Evolutionary conservation across 257 asterid genomes (phyloP).

Genomic region (Avicennia marina): DNA sequence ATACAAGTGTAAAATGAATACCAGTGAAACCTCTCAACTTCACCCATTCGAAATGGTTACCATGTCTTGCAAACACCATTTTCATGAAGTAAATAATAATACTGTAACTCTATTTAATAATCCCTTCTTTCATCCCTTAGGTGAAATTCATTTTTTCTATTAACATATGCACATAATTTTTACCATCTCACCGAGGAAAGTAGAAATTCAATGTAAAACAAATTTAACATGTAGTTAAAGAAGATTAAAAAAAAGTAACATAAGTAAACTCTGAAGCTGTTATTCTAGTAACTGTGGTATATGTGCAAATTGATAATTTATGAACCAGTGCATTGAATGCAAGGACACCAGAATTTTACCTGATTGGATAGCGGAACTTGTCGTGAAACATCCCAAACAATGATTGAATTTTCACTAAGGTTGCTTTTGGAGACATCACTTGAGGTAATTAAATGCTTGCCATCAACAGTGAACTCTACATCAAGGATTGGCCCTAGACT

Average conservation of each 20-base stretch:
- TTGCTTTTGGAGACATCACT: constrained; percentile 79
- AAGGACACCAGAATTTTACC: constrained; percentile 32
- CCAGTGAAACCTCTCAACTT: not conserved
- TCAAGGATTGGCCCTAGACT: constrained; percentile 86
- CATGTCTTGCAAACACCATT: not conserved
- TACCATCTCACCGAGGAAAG: too few relatives aligned
- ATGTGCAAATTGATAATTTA: too few relatives aligned
- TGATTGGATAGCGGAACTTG: constrained; percentile 87
- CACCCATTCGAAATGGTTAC: not conserved
- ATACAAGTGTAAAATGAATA: not conserved
- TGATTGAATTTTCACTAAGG: constrained; percentile 77
- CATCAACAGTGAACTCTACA: constrained; percentile 72
- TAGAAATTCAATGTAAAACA: too few relatives aligned
- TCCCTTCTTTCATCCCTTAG: too few relatives aligned
- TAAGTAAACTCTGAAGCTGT: too few relatives aligned
- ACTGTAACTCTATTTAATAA: too few relatives aligned
- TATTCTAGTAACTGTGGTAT: too few relatives aligned
- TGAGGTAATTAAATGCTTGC: constrained; percentile 64
- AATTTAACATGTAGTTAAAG: too few relatives aligned
- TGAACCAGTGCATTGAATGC: not conserved
- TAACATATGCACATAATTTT: too few relatives aligned
- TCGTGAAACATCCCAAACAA: constrained; percentile 86
- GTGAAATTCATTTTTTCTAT: too few relatives aligned
- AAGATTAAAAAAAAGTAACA: too few relatives aligned
- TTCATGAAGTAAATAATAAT: not conserved